Evolutionary conservation across 2,329 filamentous ascomycete genomes (phyloP).

Genomic region (Talaromyces atroroseus): DNA sequence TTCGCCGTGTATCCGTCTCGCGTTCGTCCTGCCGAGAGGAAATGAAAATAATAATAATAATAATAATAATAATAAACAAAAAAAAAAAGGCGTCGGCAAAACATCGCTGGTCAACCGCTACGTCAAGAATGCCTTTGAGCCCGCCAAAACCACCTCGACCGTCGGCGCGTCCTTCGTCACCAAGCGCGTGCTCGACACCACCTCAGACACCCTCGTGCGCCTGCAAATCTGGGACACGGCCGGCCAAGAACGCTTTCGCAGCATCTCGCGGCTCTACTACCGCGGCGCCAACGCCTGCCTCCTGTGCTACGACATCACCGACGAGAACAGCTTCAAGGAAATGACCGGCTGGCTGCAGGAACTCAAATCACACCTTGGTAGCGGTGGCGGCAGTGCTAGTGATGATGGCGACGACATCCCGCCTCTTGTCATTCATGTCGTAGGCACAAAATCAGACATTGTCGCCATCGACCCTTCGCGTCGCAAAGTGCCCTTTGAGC

Average conservation of each 20-base stretch:
- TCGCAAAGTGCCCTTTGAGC: slow-evolving; percentile 86
- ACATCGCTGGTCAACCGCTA: slow-evolving; percentile 49
- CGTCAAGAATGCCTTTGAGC: slow-evolving; percentile 41
- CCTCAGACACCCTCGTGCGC: slow-evolving; percentile 81
- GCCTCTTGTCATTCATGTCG: slow-evolving; percentile 85
- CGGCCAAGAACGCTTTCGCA: slow-evolving; percentile 90
- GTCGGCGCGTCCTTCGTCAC: slow-evolving; percentile 75
- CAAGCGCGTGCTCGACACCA: slow-evolving; percentile 73
- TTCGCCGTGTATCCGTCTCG: neutral
- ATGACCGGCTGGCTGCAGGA: slow-evolving; percentile 91
- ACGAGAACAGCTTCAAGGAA: slow-evolving; percentile 76
- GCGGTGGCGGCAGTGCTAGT: neutral
- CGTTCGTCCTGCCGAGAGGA: neutral
- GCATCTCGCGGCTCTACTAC: slow-evolving; percentile 93
- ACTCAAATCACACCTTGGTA: slow-evolving; percentile 66
- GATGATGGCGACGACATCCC: slow-evolving; percentile 39
- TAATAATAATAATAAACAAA: too few relatives aligned
- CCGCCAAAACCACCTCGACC: slow-evolving; percentile 53
- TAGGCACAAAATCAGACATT: slow-evolving; percentile 89
- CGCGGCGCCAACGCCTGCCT: slow-evolving; percentile 90
- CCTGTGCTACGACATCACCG: slow-evolving; percentile 90
- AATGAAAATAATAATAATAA: too few relatives aligned
- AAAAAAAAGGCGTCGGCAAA: slow-evolving; percentile 46
- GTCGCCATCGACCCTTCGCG: slow-evolving; percentile 74
- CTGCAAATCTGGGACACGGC: slow-evolving; percentile 96